Evolutionary conservation across 2,329 filamentous ascomycete species (phyloP).

Genomic region (Escovopsis sp.): DNA sequence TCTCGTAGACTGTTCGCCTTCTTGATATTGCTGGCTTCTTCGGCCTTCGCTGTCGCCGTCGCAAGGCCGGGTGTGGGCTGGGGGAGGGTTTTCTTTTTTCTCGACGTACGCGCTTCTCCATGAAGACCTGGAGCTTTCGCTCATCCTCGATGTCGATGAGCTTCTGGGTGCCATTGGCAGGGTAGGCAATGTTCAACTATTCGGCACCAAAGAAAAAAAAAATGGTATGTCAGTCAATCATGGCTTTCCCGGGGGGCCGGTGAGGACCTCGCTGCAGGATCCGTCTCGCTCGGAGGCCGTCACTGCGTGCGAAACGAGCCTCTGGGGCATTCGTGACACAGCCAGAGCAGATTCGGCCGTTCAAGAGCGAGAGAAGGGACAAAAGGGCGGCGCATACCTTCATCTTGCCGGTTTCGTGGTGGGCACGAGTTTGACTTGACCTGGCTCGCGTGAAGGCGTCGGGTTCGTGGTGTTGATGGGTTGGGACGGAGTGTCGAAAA

Average conservation of each 20-base stretch:
- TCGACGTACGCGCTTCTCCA: conserved; percentile 79
- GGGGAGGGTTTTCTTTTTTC: background rate
- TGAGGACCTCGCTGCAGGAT: background rate
- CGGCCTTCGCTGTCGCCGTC: background rate
- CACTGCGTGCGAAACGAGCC: background rate
- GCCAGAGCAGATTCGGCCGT: too few relatives aligned
- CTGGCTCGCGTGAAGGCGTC: conserved; percentile 21
- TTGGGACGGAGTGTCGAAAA: conserved; percentile 17
- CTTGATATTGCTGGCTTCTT: too few relatives aligned
- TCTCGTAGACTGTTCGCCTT: too few relatives aligned
- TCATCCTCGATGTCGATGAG: conserved; percentile 99
- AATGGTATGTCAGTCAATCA: conserved; percentile 16
- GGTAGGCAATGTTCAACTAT: conserved; percentile 62
- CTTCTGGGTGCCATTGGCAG: conserved; percentile 99
- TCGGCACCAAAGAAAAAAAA: background rate
- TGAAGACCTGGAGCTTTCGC: conserved; percentile 96
- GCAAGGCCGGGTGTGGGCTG: background rate
- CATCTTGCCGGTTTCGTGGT: conserved; percentile 32
- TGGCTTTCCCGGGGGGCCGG: background rate
- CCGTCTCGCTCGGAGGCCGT: background rate
- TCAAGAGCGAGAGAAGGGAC: background rate
- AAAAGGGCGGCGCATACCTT: conserved; percentile 22
- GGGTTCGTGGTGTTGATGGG: conserved; percentile 18
- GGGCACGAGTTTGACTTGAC: conserved; percentile 30
- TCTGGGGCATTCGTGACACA: too few relatives aligned